These are phyloP conservation scores for Claviceps humidiphila DNA, from an alignment of 2,329 filamentous ascomycete species.

Conservation along the genomic window DNA sequence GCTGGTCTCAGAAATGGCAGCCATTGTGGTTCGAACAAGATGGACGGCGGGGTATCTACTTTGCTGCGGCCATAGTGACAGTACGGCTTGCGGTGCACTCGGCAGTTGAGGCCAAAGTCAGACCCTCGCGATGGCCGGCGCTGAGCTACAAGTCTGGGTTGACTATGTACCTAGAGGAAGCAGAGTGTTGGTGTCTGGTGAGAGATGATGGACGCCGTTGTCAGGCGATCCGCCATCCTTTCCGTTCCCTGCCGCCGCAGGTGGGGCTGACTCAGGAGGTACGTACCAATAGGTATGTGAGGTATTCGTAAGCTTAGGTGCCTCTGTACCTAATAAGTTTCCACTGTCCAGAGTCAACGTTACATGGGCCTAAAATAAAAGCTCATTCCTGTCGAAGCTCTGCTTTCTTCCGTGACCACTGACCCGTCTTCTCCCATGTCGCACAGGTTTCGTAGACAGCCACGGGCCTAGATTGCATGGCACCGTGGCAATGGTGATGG, in stretches of 20 bases:
- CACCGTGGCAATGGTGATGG: too few species aligned
- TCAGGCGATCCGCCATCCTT: too few species aligned
- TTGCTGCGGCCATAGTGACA: slow-evolving; percentile 7
- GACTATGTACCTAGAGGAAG: too few species aligned
- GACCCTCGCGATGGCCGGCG: slow-evolving; percentile 1
- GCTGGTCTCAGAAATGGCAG: slow-evolving; percentile 12
- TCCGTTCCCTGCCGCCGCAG: too few species aligned
- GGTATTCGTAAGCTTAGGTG: too few species aligned
- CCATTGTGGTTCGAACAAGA: slow-evolving; percentile 13
- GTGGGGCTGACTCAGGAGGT: too few species aligned
- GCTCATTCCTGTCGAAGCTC: neutral
- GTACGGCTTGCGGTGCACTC: neutral
- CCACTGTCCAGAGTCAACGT: slow-evolving; percentile 10
- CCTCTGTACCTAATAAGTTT: too few species aligned
- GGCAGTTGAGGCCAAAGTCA: neutral
- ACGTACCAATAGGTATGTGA: too few species aligned
- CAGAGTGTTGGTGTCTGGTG: too few species aligned
- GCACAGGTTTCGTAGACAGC: too few species aligned
- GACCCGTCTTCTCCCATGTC: neutral
- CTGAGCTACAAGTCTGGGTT: neutral
- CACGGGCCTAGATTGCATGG: too few species aligned
- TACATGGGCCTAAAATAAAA: slow-evolving; percentile 3
- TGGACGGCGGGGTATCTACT: slow-evolving; percentile 13
- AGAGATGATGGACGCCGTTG: too few species aligned
- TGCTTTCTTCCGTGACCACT: neutral